These are phyloP conservation scores for Capsella bursapastoris DNA, from an alignment of 345 rosid genomes.

Conservation along the genomic window DNA sequence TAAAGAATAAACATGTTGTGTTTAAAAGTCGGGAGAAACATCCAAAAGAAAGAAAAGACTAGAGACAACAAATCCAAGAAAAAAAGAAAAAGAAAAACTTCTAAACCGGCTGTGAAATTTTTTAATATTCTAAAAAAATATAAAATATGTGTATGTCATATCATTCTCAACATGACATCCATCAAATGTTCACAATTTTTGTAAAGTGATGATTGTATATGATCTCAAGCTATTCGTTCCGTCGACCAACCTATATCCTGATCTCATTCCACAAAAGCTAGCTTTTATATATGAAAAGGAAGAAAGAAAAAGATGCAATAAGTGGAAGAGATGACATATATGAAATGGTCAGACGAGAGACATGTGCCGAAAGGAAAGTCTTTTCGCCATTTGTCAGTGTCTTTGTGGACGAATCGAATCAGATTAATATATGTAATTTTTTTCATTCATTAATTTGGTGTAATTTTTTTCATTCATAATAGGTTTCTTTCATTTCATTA, in stretches of 20 bases:
- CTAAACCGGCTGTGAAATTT: neutral
- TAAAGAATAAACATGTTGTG: neutral
- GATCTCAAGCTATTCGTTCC: neutral
- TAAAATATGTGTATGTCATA: no score
- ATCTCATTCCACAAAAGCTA: neutral
- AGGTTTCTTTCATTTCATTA: neutral
- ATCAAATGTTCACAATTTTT: neutral
- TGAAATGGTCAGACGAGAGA: slow-evolving; percentile 29
- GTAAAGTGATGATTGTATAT: neutral
- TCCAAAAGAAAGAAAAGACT: neutral
- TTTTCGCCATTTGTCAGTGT: slow-evolving; percentile 42
- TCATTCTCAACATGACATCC: neutral
- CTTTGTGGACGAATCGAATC: slow-evolving; percentile 40
- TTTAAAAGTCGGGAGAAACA: neutral
- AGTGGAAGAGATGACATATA: slow-evolving; percentile 32
- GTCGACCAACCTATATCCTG: neutral
- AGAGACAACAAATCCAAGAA: neutral
- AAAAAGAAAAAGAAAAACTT: neutral
- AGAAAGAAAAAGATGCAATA: neutral
- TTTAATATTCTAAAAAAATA: no score
- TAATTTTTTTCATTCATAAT: no score
- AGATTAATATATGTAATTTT: no score
- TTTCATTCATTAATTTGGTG: no score
- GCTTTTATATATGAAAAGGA: neutral
- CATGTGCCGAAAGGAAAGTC: slow-evolving; percentile 30